Evolutionary conservation across 1,284 basidiomycete genomes (phyloP).

Genomic region (Ceratobasidium theobromae): DNA sequence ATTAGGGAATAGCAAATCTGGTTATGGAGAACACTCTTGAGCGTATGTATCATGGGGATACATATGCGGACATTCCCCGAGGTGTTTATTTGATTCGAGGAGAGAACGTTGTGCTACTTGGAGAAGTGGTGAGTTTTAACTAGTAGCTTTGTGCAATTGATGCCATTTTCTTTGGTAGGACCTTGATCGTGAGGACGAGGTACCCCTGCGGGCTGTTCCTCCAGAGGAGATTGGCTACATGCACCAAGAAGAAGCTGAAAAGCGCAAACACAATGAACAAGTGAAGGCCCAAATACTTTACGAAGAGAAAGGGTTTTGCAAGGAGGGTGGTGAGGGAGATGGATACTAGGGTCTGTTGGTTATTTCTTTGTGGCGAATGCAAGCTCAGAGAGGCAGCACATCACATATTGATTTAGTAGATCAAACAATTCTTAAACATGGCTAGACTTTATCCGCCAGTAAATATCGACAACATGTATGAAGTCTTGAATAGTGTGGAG

Average conservation of each 20-base stretch:
- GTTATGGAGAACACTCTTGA: constrained; percentile 89
- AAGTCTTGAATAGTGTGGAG: no score
- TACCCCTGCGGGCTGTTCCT: constrained; percentile 75
- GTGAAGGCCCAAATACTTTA: constrained; percentile 72
- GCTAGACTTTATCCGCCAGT: no score
- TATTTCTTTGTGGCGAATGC: not conserved
- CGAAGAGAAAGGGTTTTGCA: constrained; percentile 79
- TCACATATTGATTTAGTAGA: no score
- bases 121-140: constrained; percentile 81
- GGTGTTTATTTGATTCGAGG: constrained; percentile 95
- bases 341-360: constrained; percentile 59
- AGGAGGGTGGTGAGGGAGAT: constrained; percentile 89
- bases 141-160: constrained; percentile 30
- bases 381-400: no score
- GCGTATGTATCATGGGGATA: constrained; percentile 77
- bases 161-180: constrained; percentile 57
- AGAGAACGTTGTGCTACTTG: constrained; percentile 96
- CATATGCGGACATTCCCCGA: constrained; percentile 80
- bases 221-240: constrained; percentile 66
- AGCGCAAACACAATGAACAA: constrained; percentile 70
- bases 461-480: no score
- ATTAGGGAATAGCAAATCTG: constrained; percentile 72
- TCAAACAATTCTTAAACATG: no score
- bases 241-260: constrained; percentile 68
- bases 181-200: constrained; percentile 87